Conservation (phyloP, 345 rosid species). For the Barbarea vulgaris region DNA sequence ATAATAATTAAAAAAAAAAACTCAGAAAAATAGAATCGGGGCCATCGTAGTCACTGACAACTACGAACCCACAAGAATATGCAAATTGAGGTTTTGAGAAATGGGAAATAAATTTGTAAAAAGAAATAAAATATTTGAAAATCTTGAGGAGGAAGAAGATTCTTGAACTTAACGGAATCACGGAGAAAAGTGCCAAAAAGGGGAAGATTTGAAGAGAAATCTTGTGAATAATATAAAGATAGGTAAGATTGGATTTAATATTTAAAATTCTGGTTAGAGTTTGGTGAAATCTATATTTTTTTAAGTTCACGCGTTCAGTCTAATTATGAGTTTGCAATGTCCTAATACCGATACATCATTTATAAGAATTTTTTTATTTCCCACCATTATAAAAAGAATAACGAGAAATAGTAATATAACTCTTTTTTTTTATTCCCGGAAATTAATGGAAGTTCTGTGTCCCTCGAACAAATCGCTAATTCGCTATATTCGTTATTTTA, state of each 20-base stretch:
- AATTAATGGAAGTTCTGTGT: not conserved
- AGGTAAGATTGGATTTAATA: not conserved
- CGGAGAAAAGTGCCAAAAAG: constrained; percentile 22
- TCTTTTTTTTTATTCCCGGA: too few relatives aligned
- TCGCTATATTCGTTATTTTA: constrained; percentile 7
- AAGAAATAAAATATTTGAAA: constrained; percentile 6
- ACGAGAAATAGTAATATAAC: not conserved
- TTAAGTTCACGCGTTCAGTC: constrained; percentile 20
- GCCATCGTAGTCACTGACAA: constrained; percentile 33
- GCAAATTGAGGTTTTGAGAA: constrained; percentile 16
- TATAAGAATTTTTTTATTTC: not conserved
- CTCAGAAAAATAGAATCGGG: not conserved
- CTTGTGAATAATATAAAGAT: constrained; percentile 29
- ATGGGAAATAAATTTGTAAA: not conserved
- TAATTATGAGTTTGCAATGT: constrained; percentile 23
- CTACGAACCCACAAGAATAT: constrained; percentile 30
- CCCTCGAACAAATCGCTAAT: constrained; percentile 8
- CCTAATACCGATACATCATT: not conserved
- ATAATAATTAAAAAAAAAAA: not conserved
- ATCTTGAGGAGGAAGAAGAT: constrained; percentile 7
- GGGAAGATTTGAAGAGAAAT: not conserved
- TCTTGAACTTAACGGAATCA: constrained; percentile 28
- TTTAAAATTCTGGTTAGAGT: not conserved
- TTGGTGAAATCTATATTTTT: constrained; percentile 3
- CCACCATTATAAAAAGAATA: not conserved